Base-by-base conservation (phyloP, 2,329 filamentous ascomycete species). In the Ophiostoma australiae region DNA sequence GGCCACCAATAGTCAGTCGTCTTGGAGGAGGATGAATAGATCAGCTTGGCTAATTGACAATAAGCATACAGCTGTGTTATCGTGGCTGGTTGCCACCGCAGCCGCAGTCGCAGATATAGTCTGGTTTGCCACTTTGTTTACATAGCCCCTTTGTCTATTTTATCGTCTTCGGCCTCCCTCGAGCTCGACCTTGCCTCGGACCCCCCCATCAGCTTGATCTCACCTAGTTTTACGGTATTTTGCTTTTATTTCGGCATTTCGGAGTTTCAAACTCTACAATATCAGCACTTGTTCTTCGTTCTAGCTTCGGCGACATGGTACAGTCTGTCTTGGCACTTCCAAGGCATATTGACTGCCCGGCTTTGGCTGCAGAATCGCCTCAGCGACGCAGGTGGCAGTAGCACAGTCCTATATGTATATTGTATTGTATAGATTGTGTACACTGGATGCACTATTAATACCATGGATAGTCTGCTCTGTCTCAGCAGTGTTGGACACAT, bases 321-420 rank as follows among this genome's bases (percentile, higher is more conserved):
- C 67, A 55, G 39, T 27, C 8, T 55, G 67, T 68, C 67, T 68
- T 55, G 31, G 41, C 41, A 15, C n/a, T 31, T 39, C 39, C 67
- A 35, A 37, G 67, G 67, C 67, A 67, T 7, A 31, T n/a, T 44
- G 66, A 33, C 66, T 67, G 66, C 13, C 66, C 37, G 37, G n/a
- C 37, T 44, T 33, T 41, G 66, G 37, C 66, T 67, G 66, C 66
- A 67, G 66, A 35, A 67, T 67, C 66, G 66, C 66, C 66, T 67
- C 66, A 41, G 66, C 66, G 66, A 67, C 66, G 66, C 66, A 44
- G 3, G 37, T 7, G 37, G 37, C 65, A 27, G 37, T 67, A 15
- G 66, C 66, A 67, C 66, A 48, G 20, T 48, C 66, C 7, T 48
- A 48, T 20, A 66, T 27, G 2, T 23, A 66, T 39, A 66, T 66